Base-by-base conservation (phyloP, 1,284 basidiomycete species). In the Ustilago shanxiensis region DNA sequence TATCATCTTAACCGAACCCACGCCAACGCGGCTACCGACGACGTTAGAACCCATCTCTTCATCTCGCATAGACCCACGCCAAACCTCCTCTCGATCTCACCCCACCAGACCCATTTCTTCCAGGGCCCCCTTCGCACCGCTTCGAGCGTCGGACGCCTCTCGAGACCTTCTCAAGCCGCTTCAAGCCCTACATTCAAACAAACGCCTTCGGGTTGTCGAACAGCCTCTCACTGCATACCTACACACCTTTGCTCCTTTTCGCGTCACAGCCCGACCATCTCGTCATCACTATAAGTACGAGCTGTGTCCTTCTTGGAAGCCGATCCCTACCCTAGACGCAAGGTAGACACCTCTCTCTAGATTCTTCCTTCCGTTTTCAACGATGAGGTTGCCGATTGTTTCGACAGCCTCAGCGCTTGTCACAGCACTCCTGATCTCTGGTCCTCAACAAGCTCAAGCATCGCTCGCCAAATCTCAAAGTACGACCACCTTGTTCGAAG, bases 401-500 rank as follows among this genome's bases (percentile, higher is more conserved):
- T 63, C 66, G 28, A 59, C 67, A 24, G 64, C 68, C 61, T 63
- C 72, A 31, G 60, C 60, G 22, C 57, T 76, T 6, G 53, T 55
- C 16, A 51, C 59, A 31, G 68, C 67, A 20, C 49, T 56, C 22
- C 35, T 78, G 51, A 60, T 78, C 24, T 50, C 47, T n/a, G 53
- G 60, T 3, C 60, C 64, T 22, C 60, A 63, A 41, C 60, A 28
- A 4, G 64, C 64, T 39, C 55, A 62, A 41, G 76, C 71, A 5
- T 78, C 76, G 2, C 64, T 78, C 7, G 67, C 68, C 45, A 66
- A 68, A 44, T 71, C 69, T 1, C 52, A 56, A 10, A 60, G 67
- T n/a, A 60, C 72, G 51, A 68, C 53, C 39, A 60, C 62, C 20
- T 62, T 79, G 39, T 79, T 55, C 60, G 55, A 77, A 24, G 70